Conservation (phyloP, 169 alveolate genomes). For the Plasmodium relictum region DNA sequence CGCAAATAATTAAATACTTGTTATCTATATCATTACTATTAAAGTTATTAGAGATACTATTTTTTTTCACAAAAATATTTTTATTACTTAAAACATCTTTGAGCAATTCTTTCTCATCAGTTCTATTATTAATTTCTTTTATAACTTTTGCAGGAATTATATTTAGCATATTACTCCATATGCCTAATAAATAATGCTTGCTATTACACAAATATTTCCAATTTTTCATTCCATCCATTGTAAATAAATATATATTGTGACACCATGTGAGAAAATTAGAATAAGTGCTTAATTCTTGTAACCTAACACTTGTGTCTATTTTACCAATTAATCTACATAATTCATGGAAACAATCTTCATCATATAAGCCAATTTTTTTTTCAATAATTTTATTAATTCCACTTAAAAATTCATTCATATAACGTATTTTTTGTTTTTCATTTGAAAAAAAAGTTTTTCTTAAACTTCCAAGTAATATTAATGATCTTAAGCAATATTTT, state of each 20-base stretch:
- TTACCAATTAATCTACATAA: slow-evolving; percentile 93
- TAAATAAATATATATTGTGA: slow-evolving; percentile 91
- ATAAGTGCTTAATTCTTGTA: slow-evolving; percentile 85
- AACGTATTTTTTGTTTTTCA: slow-evolving; percentile 89
- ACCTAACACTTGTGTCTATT: slow-evolving; percentile 92
- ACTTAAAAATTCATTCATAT: slow-evolving; percentile 89
- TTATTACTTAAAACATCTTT: slow-evolving; percentile 61
- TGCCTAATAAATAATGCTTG: slow-evolving; percentile 93
- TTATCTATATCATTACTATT: slow-evolving; percentile 61
- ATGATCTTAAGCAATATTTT: slow-evolving; percentile 88
- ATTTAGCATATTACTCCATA: slow-evolving; percentile 92
- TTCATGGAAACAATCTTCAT: slow-evolving; percentile 94
- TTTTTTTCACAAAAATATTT: slow-evolving; percentile 58
- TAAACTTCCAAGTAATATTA: slow-evolving; percentile 91
- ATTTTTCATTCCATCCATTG: slow-evolving; percentile 90
- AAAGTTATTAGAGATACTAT: slow-evolving; percentile 55
- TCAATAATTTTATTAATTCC: slow-evolving; percentile 92
- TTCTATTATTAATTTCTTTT: slow-evolving; percentile 71
- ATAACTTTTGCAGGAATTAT: slow-evolving; percentile 65
- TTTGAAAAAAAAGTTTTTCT: slow-evolving; percentile 92
- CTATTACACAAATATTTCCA: slow-evolving; percentile 93
- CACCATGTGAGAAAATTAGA: slow-evolving; percentile 92
- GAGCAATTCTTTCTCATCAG: slow-evolving; percentile 71
- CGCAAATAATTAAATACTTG: slow-evolving; percentile 64
- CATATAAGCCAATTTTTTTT: slow-evolving; percentile 90